Evolutionary conservation across 23 red algal genomes (phyloP), one percentile per base, ranked within the genome.

Genomic region (Gracilaria caudata): DNA sequence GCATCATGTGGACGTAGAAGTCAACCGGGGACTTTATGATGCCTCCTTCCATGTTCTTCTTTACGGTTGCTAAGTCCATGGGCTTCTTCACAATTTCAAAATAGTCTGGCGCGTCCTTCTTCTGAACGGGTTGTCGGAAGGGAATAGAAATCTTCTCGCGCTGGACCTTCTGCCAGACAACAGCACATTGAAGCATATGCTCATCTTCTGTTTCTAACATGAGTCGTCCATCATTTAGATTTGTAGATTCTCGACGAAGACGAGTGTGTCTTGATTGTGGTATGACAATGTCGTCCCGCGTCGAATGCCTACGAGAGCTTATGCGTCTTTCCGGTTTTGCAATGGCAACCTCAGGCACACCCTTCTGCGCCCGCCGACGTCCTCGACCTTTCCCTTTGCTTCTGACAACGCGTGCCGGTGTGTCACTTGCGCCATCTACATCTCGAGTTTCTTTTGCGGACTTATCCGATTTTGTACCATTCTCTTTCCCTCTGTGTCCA

Each of bases 41-140:
- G 3, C 86, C 82, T 25, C 38, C 30, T 40, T 95, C 89, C 33
- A 98, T 37, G 28, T 79, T 75, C 13, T 78, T 57, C 37, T 46
- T 74, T 39, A 98, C 75, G 7, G 86, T 88, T 38, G 82, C 51
- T 17, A 98, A 79, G 49, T 98, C 96, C 92, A 98, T 95, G 7
- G 96, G 96, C 26, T 87, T 37, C 51, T 90, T 77, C 25, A 98
- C 85, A 0, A 95, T 44, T 17, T 95, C 92, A 66, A 95, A 92
- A 53, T 98, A 98, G 74, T 93, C 86, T 0, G 96, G 96, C 7
- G 96, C 96, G 57, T 98, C 96, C 64, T 78, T 79, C 51, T 64
- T 68, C n/a, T 74, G 55, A n/a, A 98, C 96, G 3, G 92, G 96
- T 30, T 95, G 43, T 34, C 96, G 86, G 32, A 98, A 98, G 29